Evolutionary conservation across 2,329 filamentous ascomycete species (phyloP), one percentile per base, ranked within the genome.

Genomic region (Sporothrix brasiliensis): DNA sequence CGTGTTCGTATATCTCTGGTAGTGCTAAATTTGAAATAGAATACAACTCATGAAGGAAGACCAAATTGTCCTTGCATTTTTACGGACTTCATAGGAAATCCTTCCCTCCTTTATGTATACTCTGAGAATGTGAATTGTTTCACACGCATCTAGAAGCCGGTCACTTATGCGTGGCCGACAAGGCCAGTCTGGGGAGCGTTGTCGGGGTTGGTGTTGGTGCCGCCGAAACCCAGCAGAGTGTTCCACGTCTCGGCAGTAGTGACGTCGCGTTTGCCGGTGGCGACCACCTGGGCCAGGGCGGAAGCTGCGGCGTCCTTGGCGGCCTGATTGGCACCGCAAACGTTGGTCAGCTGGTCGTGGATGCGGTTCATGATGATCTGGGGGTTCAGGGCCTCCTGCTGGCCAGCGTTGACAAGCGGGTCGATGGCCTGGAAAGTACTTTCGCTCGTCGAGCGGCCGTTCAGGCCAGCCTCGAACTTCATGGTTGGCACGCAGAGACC

Each of bases 281-380:
- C 74, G 53, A 69, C 68, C 58, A 79, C 73, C 70, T 76, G 71
- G 5, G 84, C 81, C 79, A 89, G 81, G 4, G 87, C 88, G 27
- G 79, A 78, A 63, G 78, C 74, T 78, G 86, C 89, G 4, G 83
- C 82, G 14, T 82, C 77, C 74, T 86, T 82, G 69, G 88, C 89
- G 3, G 86, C 88, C 34, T 81, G 82, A 76, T 88, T 88, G 69
- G 89, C 89, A 50, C 82, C 80, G 79, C 89, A 91, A 50, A 89
- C 87, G 79, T 90, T 91, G 77, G 79, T 84, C 71, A 91, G 83
- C 81, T 91, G 88, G 79, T 91, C 89, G 79, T 87, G 89, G 78
- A 91, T 88, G 73, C 88, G 86, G 84, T 90, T 91, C 78, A 88
- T 90, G 82, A 91, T 91, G 83, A 91, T 91, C 81, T 87, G 86